These are phyloP conservation scores for Beauveria scarabaeidicola DNA, from an alignment of 2,329 filamentous ascomycete genomes.

Conservation along the genomic window DNA sequence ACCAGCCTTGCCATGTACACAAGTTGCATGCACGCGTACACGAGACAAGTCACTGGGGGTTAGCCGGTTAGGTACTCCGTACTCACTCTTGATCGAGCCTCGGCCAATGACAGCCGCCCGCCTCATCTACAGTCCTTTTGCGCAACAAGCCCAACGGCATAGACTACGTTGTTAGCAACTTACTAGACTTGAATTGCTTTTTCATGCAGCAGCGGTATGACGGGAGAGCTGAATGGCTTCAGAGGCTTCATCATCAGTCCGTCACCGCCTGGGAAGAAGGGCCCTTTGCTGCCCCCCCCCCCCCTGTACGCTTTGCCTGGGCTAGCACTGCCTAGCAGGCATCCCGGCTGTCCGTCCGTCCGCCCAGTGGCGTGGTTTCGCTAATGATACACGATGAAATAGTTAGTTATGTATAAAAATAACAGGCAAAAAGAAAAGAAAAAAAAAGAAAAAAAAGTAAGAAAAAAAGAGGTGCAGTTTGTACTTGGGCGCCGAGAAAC, in stretches of 20 bases:
- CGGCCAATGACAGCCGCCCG: not conserved
- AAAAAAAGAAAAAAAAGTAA: no score
- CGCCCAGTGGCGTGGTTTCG: no score
- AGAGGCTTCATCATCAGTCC: not conserved
- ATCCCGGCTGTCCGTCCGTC: not conserved
- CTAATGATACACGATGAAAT: no score
- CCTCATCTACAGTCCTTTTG: not conserved
- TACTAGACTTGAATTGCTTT: constrained; percentile 4
- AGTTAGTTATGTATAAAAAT: no score
- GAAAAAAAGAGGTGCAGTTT: no score
- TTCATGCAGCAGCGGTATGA: not conserved
- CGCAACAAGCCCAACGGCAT: not conserved
- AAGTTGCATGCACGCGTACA: not conserved
- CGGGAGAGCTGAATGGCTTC: not conserved
- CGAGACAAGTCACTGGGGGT: not conserved
- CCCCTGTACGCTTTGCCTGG: not conserved
- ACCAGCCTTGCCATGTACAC: not conserved
- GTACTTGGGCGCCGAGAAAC: not conserved
- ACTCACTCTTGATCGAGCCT: not conserved
- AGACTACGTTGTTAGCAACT: not conserved
- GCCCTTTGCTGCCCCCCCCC: not conserved
- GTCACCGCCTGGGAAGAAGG: not conserved
- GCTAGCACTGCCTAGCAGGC: no score
- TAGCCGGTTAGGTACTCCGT: no score
- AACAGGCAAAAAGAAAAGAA: no score